Conservation (phyloP, 345 rosid species). For the Rhizophora mangle region DNA sequence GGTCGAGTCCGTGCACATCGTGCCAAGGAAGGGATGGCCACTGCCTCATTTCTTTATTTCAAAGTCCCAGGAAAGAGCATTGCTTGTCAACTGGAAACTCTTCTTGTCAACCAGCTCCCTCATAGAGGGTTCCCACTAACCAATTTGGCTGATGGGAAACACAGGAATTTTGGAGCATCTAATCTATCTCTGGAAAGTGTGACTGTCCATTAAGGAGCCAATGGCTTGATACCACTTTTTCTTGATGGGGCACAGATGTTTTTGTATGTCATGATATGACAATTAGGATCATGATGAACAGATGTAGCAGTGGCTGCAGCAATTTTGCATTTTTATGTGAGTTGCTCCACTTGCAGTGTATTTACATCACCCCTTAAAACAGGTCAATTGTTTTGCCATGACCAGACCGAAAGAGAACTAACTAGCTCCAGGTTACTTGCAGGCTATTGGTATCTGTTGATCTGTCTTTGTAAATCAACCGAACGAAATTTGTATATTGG, state of each 20-base stretch:
- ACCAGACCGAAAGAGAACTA: too few species aligned
- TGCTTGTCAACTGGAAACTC: constrained; percentile 92
- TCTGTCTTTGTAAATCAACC: too few species aligned
- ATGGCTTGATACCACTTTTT: constrained; percentile 11
- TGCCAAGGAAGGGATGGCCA: constrained; percentile 61
- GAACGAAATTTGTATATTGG: too few species aligned
- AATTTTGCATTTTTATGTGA: constrained; percentile 41
- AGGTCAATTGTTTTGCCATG: too few species aligned
- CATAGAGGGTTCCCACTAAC: constrained; percentile 57
- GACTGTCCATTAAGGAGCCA: constrained; percentile 20
- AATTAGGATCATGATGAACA: background rate
- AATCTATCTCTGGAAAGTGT: constrained; percentile 33
- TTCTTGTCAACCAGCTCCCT: constrained; percentile 79
- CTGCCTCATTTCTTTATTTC: constrained; percentile 70
- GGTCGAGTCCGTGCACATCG: constrained; percentile 73
- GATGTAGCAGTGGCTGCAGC: constrained; percentile 38
- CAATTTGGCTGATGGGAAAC: constrained; percentile 86
- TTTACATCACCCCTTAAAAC: background rate
- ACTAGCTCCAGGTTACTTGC: too few species aligned
- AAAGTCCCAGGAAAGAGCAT: constrained; percentile 83
- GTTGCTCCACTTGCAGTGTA: constrained; percentile 37
- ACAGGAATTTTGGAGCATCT: constrained; percentile 73
- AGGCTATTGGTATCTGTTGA: too few species aligned
- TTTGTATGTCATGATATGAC: constrained; percentile 1
- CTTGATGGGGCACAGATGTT: background rate